Evolutionary conservation across 352 stramenopile genomes (phyloP).

Genomic region (Thraustotheca clavata): DNA sequence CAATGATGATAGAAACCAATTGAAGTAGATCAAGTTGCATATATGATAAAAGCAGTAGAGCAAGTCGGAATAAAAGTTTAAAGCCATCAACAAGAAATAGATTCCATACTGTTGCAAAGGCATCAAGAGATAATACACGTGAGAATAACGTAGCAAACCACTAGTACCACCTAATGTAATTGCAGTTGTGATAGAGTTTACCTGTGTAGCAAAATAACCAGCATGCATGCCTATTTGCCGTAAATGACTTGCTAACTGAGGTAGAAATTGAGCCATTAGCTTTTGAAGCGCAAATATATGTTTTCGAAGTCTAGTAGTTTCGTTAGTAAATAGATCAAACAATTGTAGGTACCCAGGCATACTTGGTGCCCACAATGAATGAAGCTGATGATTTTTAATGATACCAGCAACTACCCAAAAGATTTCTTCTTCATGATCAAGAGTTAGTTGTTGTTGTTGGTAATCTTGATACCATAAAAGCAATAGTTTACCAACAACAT

Average conservation of each 20-base stretch:
- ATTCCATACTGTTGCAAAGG: constrained; percentile 60
- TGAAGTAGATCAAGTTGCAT: constrained; percentile 45
- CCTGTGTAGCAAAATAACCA: constrained; percentile 68
- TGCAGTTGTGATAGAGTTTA: constrained; percentile 20
- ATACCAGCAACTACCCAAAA: constrained; percentile 59
- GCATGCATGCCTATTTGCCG: constrained; percentile 74
- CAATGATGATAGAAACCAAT: constrained; percentile 29
- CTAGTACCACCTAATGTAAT: constrained; percentile 22
- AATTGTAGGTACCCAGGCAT: constrained; percentile 53
- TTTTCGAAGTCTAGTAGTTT: constrained; percentile 33
- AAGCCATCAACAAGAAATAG: constrained; percentile 66
- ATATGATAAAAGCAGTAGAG: constrained; percentile 50
- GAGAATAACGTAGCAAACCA: constrained; percentile 84
- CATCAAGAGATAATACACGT: constrained; percentile 35
- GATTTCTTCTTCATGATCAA: constrained; percentile 36
- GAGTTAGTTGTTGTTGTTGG: neutral
- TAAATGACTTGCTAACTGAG: constrained; percentile 50
- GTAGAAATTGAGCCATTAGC: constrained; percentile 56
- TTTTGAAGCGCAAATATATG: constrained; percentile 75
- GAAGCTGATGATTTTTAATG: constrained; percentile 46
- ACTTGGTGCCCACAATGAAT: constrained; percentile 58
- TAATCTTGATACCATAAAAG: constrained; percentile 32
- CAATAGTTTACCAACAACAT: constrained; percentile 55
- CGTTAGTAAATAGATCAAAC: neutral
- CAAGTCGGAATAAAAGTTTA: constrained; percentile 65